Base-by-base conservation (phyloP, 176 grass and related monocot genomes). In the Eleusine indica region DNA sequence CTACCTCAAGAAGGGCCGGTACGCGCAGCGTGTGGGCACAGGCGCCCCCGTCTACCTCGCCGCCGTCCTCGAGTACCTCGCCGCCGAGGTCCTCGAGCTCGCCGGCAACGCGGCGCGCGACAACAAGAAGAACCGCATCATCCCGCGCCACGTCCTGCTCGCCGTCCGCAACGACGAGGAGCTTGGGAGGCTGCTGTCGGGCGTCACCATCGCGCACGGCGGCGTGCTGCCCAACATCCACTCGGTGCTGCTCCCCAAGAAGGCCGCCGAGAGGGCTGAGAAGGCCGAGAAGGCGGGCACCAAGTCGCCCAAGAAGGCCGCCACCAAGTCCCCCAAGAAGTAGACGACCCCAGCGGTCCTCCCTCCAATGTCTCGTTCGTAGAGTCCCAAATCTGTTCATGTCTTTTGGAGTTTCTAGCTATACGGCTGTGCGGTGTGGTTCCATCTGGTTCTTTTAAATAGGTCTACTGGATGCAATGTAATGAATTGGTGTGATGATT, bases 31-130 rank as follows among this genome's bases (percentile, higher is more conserved):
- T 65, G 82, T 85, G 1, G 92, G 86, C 71, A 60, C 66, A 1
- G 89, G 89, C 51, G 92, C 89, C 10, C 89, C 92, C 32, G 92
- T 94, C 10, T 91, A 87, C 87, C 92, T 94, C 32, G 87, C 89
- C 18, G 92, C 89, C 63, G 89, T 94, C 28, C 89, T 94, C 30
- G 92, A 94, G 75, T 94, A 94, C 87, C 92, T 94, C 29, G 89
- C 92, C 3, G 92, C 89, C 79, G 79, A 87, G 88, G 75, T 90
- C 0, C 80, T 90, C 4, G 84, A 90, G 84, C 80, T 90, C 3
- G 88, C 88, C 0, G 84, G 84, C 3, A 90, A 90, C 74, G 88
- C 88, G 3, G 88, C 84, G 0, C 17, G 43, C 5, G 88, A 90
- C 80, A 90, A 87, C 88, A 90, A 87, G 75, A 87, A 87, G 84